Percentiles rank a stretch among this genome's conserved stretches.
Evolutionary conservation across 208 protist genomes (phyloP).

Genomic region (Leishmania mexicana): DNA sequence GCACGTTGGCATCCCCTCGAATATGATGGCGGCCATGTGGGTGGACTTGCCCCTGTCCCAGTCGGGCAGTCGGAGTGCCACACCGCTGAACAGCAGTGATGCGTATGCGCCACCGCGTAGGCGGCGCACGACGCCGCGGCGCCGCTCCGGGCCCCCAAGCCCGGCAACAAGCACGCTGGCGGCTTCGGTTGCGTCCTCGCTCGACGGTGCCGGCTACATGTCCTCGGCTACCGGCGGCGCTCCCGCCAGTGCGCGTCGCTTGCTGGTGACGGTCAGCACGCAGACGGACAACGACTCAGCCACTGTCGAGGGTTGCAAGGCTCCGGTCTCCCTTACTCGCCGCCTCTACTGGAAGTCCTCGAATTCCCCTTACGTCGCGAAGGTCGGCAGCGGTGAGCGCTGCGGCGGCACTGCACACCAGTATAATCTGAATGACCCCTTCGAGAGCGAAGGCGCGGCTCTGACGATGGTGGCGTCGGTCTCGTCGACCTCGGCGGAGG

Average conservation of each 20-base stretch:
- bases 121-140: slow-evolving; percentile 46
- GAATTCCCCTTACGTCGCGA: background rate
- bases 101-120: slow-evolving; percentile 25
- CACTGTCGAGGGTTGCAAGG: background rate
- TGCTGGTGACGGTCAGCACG: slow-evolving; percentile 25
- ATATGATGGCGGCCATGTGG: slow-evolving; percentile 49
- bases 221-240: slow-evolving; percentile 7
- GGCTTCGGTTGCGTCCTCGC: slow-evolving; percentile 34
- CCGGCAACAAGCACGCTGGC: slow-evolving; percentile 42
- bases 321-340: background rate
- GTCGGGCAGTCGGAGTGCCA: slow-evolving; percentile 30
- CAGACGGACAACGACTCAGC: slow-evolving; percentile 17
- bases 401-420: background rate
- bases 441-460: background rate
- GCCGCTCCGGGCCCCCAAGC: slow-evolving; percentile 37
- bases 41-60: slow-evolving; percentile 38
- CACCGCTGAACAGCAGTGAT: slow-evolving; percentile 21
- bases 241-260: slow-evolving; percentile 7
- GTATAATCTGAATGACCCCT: background rate
- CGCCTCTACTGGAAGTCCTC: background rate
- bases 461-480: slow-evolving; percentile 13
- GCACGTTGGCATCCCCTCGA: slow-evolving; percentile 28
- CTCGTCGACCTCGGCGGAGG: slow-evolving; percentile 29
- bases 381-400: background rate
- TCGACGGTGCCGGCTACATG: slow-evolving; percentile 17